Percentiles rank a stretch among this genome's conserved stretches.
These are phyloP conservation scores for Phialemoniopsis sp. DNA, from an alignment of 2,329 filamentous ascomycete species.

Conservation along the genomic window DNA sequence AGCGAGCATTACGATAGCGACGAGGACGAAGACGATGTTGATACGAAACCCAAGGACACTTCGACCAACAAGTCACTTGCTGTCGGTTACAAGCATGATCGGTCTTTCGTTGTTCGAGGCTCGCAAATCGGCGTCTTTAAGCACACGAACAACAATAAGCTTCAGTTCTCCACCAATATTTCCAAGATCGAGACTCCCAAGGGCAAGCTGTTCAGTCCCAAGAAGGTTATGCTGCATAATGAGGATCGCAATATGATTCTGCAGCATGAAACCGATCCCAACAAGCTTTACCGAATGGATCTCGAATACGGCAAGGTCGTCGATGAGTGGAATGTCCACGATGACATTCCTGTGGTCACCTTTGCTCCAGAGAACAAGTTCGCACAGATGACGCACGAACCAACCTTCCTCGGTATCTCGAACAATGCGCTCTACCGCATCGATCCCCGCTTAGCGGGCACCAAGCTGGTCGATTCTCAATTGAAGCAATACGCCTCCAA, in stretches of 20 bases:
- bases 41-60: constrained; percentile 61
- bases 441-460: constrained; percentile 83
- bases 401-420: constrained; percentile 91
- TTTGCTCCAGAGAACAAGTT: constrained; percentile 98
- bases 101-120: constrained; percentile 93
- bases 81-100: constrained; percentile 94
- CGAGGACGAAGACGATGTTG: constrained; percentile 74
- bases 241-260: constrained; percentile 88
- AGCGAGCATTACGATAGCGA: constrained; percentile 56
- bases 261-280: constrained; percentile 78
- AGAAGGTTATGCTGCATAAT: constrained; percentile 94
- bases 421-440: constrained; percentile 90
- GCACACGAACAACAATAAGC: constrained; percentile 84
- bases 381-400: constrained; percentile 91
- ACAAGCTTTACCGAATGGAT: constrained; percentile 95
- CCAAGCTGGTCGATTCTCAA: constrained; percentile 88
- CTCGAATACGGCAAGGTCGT: constrained; percentile 96
- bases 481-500: constrained; percentile 96
- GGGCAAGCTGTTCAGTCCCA: constrained; percentile 85
- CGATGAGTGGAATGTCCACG: constrained; percentile 97
- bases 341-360: constrained; percentile 87
- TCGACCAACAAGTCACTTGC: constrained; percentile 92
- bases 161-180: constrained; percentile 96
- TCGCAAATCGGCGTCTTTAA: constrained; percentile 99
- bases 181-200: constrained; percentile 88